These are phyloP conservation scores for Russula dissimulans DNA, from an alignment of 768 basidiomycete genomes.

Conservation along the genomic window DNA sequence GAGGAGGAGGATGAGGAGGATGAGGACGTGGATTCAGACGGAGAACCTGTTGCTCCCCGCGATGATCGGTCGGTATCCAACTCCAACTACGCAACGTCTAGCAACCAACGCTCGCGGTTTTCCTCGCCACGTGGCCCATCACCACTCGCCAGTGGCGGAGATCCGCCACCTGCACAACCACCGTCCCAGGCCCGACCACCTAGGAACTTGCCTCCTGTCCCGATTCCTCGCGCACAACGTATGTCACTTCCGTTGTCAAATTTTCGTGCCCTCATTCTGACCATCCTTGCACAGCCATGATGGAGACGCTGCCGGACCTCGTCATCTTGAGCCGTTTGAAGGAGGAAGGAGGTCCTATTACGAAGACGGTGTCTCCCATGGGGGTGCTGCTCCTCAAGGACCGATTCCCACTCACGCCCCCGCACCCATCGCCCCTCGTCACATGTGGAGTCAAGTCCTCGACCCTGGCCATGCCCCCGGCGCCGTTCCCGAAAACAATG, in stretches of 20 bases:
- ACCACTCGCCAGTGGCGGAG: constrained; percentile 5
- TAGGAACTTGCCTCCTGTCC: constrained; percentile 21
- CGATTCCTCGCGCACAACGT: constrained; percentile 14
- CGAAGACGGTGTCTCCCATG: constrained; percentile 34
- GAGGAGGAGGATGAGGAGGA: constrained; percentile 62
- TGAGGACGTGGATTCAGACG: constrained; percentile 57
- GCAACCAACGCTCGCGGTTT: constrained; percentile 11
- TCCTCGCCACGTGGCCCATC: constrained; percentile 14
- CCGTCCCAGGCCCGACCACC: constrained; percentile 12
- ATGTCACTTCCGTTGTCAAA: neutral
- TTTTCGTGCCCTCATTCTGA: neutral
- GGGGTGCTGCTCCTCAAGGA: neutral
- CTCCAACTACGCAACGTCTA: constrained; percentile 13
- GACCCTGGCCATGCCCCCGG: constrained; percentile 53
- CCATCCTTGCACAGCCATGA: constrained; percentile 29
- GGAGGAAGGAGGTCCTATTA: constrained; percentile 43
- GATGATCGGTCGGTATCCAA: constrained; percentile 18
- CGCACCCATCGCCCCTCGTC: constrained; percentile 45
- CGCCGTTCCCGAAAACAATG: constrained; percentile 27
- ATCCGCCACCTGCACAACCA: neutral
- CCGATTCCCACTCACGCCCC: constrained; percentile 16
- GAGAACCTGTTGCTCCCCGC: constrained; percentile 26
- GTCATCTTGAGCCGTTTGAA: constrained; percentile 52
- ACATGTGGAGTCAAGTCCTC: constrained; percentile 84
- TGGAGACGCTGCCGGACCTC: constrained; percentile 30